Conservation (phyloP, 805 yeast species). For the Metschnikowia lochheadii region DNA sequence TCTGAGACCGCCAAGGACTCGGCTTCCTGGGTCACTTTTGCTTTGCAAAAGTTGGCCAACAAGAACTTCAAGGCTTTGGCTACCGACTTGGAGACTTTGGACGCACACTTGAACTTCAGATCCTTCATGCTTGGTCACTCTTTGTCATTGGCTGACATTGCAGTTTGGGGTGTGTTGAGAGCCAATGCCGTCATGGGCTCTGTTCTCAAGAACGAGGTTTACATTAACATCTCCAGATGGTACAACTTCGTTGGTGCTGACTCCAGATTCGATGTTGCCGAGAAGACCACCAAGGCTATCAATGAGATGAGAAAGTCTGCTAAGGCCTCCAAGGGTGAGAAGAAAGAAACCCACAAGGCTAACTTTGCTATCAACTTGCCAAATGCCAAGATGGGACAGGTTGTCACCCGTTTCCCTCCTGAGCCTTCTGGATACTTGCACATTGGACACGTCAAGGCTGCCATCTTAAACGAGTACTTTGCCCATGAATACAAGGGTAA, state of each 20-base stretch:
- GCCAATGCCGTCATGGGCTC: constrained; percentile 93
- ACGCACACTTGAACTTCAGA: constrained; percentile 78
- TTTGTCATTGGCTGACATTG: constrained; percentile 75
- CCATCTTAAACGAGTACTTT: constrained; percentile 91
- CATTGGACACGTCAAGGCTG: constrained; percentile 99
- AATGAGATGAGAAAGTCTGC: constrained; percentile 70
- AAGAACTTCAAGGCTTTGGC: constrained; percentile 88
- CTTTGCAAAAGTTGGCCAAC: constrained; percentile 62
- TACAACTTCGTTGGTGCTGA: constrained; percentile 65
- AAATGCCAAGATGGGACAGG: constrained; percentile 90
- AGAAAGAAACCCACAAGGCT: constrained; percentile 89
- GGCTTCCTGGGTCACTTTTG: constrained; percentile 64
- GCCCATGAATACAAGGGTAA: constrained; percentile 96
- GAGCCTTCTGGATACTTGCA: constrained; percentile 99
- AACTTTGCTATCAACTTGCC: constrained; percentile 90
- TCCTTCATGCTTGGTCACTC: constrained; percentile 68
- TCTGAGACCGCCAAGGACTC: constrained; percentile 17
- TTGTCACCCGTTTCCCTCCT: constrained; percentile 98
- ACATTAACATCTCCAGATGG: constrained; percentile 90
- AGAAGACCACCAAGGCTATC: constrained; percentile 60
- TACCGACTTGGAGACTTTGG: constrained; percentile 72
- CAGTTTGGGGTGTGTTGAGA: constrained; percentile 90
- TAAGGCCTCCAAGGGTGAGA: constrained; percentile 49
- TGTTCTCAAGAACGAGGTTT: constrained; percentile 77
- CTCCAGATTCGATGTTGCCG: constrained; percentile 64